Evolutionary conservation across 2,329 filamentous ascomycete genomes (phyloP).

Genomic region (Cladosporium sp.): DNA sequence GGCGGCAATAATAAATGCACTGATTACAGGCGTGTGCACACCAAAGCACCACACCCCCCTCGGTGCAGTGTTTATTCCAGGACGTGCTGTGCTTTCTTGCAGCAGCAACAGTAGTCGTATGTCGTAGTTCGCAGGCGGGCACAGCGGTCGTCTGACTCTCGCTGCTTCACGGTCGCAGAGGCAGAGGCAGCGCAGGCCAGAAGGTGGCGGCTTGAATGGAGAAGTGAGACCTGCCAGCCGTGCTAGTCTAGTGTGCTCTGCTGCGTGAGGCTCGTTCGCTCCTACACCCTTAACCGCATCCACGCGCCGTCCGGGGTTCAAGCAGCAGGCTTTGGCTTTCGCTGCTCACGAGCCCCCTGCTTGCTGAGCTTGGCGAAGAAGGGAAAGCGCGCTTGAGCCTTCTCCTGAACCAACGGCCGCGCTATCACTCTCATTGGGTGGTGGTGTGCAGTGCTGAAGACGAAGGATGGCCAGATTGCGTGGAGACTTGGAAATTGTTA

Average conservation of each 20-base stretch:
- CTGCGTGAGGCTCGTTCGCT: not conserved
- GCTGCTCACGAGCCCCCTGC: constrained; percentile 1
- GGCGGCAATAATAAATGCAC: not conserved
- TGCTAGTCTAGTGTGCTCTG: not conserved
- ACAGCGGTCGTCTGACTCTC: not conserved
- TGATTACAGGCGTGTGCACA: not conserved
- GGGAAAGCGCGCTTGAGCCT: constrained; percentile 10
- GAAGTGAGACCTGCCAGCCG: constrained; percentile 18
- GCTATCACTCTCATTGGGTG: not conserved
- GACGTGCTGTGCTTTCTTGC: not conserved
- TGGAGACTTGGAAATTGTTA: constrained; percentile 2
- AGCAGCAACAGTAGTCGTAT: not conserved
- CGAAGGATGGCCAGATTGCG: not conserved
- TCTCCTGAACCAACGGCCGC: constrained; percentile 12
- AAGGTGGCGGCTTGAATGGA: constrained; percentile 10
- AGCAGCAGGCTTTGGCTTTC: not conserved
- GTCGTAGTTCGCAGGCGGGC: not conserved
- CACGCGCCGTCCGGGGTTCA: not conserved
- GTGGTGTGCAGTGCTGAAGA: not conserved
- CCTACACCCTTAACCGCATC: not conserved
- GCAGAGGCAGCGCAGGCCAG: constrained; percentile 13
- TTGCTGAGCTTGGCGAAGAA: constrained; percentile 7
- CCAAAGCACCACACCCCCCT: not conserved
- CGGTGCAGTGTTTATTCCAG: not conserved
- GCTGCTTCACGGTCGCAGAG: constrained; percentile 8